Base-by-base conservation (phyloP, 1,284 basidiomycete species). In the Neonothopanus nambi region DNA sequence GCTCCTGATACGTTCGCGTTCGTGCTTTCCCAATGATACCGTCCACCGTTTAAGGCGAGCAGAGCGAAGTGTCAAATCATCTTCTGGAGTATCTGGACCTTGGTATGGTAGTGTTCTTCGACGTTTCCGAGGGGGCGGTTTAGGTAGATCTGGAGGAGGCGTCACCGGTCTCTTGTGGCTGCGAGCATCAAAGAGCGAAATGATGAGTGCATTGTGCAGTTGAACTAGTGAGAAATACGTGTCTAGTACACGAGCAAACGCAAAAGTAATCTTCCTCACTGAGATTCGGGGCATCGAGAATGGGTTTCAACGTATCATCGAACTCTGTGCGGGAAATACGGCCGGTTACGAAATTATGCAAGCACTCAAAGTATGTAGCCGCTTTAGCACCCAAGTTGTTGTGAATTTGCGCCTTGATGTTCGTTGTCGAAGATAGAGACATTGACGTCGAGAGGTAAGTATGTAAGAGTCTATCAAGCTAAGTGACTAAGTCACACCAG, bases 181-280 rank as follows among this genome's bases (percentile, higher is more conserved):
- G 0, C 89, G 88, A 18, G 86, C 85, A 64, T 89, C 88, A 58
- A 92, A 88, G 11, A 92, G 68, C 3, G 90, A 89, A 36, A 91
- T 89, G 43, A 92, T 83, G 24, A 92, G 75, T 3, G 89, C 81
- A 67, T 92, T 92, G 63, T 92, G 89, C 2, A 91, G 72, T 66
- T 89, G 86, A 28, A 91, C 87, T 88, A 60, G 42, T 39, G 9
- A 23, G 23, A n/a, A 26, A 47, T 41, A 43, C 47, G 18, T 9
- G 23, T 9, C 23, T 42, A 5, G 21, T 7, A 23, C 8, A 21
- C 13, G 36, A 41, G 9, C 11, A 28, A 30, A 21, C n/a, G n/a
- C 5, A 23, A 21, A 42, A 20, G 48, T 41, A 15, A 20, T 26
- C 23, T 20, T 33, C 12, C 74, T 57, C 57, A 86, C 86, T 73